Evolutionary conservation across 2,329 filamentous ascomycete genomes (phyloP).

Genomic region (Tolypocladium tundrense): DNA sequence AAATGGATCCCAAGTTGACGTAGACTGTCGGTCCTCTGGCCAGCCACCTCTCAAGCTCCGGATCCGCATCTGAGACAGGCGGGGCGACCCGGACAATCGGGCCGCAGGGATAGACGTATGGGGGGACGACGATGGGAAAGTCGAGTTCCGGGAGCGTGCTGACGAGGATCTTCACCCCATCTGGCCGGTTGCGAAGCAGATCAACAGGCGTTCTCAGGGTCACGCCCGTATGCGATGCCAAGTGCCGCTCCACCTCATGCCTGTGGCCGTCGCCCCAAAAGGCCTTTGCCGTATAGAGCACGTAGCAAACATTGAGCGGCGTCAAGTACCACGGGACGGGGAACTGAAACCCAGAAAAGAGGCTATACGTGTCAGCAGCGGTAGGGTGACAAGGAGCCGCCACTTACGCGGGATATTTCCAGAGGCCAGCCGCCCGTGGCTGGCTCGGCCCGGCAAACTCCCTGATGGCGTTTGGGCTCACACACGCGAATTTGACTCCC

Average conservation of each 20-base stretch:
- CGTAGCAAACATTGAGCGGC: constrained; percentile 29
- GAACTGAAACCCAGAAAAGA: constrained; percentile 32
- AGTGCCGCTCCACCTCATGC: constrained; percentile 4
- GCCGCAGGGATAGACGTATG: constrained; percentile 32
- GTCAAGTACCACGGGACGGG: constrained; percentile 33
- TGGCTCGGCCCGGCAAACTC: constrained; percentile 29
- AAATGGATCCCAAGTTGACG: constrained; percentile 36
- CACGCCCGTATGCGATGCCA: constrained; percentile 6
- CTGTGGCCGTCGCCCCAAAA: constrained; percentile 9
- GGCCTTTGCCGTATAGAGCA: constrained; percentile 15
- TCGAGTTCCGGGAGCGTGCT: constrained; percentile 22
- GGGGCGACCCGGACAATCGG: constrained; percentile 30
- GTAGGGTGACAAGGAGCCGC: neutral
- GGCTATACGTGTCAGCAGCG: constrained; percentile 13
- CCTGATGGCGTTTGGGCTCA: constrained; percentile 34
- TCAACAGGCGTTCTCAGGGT: constrained; percentile 12
- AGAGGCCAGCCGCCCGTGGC: constrained; percentile 20
- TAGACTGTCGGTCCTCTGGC: constrained; percentile 29
- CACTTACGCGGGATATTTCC: constrained; percentile 28
- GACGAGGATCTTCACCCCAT: constrained; percentile 14
- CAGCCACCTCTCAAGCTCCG: constrained; percentile 33
- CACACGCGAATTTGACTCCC: constrained; percentile 21
- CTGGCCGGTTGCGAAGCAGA: constrained; percentile 8
- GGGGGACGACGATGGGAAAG: constrained; percentile 27
- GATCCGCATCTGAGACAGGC: constrained; percentile 24